Conservation (phyloP, 768 basidiomycete genomes). For the Paxillus involutus region DNA sequence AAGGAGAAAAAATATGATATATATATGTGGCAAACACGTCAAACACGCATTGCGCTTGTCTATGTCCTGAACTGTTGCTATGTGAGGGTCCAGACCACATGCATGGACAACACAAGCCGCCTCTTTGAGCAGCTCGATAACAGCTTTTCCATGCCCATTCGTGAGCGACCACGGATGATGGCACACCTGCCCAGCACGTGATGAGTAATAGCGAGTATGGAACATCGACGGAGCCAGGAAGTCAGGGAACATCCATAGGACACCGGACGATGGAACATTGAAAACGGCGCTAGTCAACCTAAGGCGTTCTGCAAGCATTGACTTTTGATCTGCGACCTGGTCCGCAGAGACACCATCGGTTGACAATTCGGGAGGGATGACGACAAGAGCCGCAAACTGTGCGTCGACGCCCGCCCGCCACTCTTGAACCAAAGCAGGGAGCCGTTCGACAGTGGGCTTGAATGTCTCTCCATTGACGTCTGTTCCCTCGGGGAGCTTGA, state of each 20-base stretch:
- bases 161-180: background rate
- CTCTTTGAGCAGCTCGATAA: background rate
- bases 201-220: background rate
- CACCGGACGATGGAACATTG: background rate
- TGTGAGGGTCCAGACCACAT: slow-evolving; percentile 3
- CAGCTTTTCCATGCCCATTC: too few relatives aligned
- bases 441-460: background rate
- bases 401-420: background rate
- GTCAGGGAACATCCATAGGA: background rate
- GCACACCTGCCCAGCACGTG: background rate
- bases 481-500: background rate
- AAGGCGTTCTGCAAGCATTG: background rate
- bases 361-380: background rate
- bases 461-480: background rate
- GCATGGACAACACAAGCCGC: background rate
- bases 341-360: background rate
- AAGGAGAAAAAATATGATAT: too few relatives aligned
- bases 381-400: background rate
- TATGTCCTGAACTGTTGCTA: slow-evolving; percentile 6
- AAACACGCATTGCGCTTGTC: background rate
- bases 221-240: background rate
- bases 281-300: background rate
- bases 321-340: background rate
- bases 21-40: background rate
- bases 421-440: background rate